Evolutionary conservation across 352 stramenopile species (phyloP).

Genomic region (Nothophytophthora sp.): DNA sequence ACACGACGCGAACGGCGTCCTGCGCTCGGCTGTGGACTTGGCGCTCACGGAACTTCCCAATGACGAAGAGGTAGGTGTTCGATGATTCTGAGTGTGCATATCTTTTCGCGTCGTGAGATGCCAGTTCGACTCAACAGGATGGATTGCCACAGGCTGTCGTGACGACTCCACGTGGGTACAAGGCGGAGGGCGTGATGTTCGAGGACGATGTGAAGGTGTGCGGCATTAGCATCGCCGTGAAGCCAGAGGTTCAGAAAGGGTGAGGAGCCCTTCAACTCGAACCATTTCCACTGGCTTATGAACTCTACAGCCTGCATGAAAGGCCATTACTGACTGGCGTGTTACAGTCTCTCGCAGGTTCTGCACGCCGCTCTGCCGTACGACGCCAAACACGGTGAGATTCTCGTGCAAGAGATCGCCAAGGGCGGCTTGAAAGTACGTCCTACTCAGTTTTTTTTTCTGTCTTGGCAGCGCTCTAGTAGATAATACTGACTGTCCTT

Average conservation of each 20-base stretch:
- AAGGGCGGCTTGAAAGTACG: constrained; percentile 52
- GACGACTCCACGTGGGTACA: constrained; percentile 74
- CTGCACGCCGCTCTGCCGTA: constrained; percentile 63
- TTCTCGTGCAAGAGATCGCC: constrained; percentile 49
- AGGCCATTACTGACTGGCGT: too few species aligned
- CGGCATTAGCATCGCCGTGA: constrained; percentile 58
- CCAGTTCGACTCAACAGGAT: not conserved
- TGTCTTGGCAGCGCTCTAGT: not conserved
- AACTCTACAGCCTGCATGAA: not conserved
- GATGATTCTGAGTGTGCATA: not conserved
- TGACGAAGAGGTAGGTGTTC: constrained; percentile 63
- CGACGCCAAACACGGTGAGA: constrained; percentile 59
- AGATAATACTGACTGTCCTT: too few species aligned
- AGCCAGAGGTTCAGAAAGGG: constrained; percentile 51
- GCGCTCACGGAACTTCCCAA: constrained; percentile 81
- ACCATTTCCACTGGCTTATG: not conserved
- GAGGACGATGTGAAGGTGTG: constrained; percentile 82
- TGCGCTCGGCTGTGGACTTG: constrained; percentile 69
- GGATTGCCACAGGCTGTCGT: constrained; percentile 55
- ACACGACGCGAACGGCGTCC: constrained; percentile 71
- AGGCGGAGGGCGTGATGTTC: constrained; percentile 67
- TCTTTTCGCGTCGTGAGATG: not conserved
- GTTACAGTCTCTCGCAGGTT: constrained; percentile 46
- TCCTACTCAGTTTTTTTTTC: not conserved
- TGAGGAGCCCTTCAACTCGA: constrained; percentile 6